phyloP scores from a whole-genome alignment of 768 basidiomycete species.

The Pulveroboletus frians region DNA sequence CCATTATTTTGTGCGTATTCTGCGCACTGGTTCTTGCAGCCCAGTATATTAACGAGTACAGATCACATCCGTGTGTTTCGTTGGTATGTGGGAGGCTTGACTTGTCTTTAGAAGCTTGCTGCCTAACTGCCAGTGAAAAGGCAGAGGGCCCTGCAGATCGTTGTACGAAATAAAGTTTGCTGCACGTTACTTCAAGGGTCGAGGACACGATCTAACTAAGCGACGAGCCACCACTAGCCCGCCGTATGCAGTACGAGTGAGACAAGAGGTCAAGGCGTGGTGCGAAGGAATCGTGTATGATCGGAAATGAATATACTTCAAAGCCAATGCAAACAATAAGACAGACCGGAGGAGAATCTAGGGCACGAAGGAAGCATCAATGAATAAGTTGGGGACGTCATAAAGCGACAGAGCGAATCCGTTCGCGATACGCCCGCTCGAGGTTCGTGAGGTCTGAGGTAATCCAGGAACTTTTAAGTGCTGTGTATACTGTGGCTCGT shows the following conservation, averaged over 20 bases:
- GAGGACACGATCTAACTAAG: not conserved
- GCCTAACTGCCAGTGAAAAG: conserved; percentile 36
- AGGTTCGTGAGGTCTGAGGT: conserved; percentile 54
- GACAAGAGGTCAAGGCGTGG: not conserved
- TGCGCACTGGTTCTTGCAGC: not conserved
- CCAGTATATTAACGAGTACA: not conserved
- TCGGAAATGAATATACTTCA: not conserved
- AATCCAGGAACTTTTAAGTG: conserved; percentile 67
- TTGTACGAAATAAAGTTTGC: conserved; percentile 7
- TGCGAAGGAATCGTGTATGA: not conserved
- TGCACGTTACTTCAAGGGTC: not conserved
- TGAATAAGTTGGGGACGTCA: conserved; percentile 3
- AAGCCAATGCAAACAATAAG: not conserved
- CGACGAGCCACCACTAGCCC: not conserved
- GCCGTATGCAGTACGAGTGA: conserved; percentile 1
- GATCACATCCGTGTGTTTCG: conserved; percentile 70
- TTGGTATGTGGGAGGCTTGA: not conserved
- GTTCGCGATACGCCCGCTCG: conserved; percentile 53
- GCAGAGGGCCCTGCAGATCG: not conserved
- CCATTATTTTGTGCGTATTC: conserved; percentile 69
- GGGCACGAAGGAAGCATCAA: not conserved
- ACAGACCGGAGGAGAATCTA: not conserved
- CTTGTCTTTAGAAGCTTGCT: conserved; percentile 64
- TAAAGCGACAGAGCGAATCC: conserved; percentile 34
- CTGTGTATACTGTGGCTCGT: conserved; percentile 60